Evolutionary conservation across 805 yeast genomes (phyloP).

Genomic region (Henningerozyma blattae): DNA sequence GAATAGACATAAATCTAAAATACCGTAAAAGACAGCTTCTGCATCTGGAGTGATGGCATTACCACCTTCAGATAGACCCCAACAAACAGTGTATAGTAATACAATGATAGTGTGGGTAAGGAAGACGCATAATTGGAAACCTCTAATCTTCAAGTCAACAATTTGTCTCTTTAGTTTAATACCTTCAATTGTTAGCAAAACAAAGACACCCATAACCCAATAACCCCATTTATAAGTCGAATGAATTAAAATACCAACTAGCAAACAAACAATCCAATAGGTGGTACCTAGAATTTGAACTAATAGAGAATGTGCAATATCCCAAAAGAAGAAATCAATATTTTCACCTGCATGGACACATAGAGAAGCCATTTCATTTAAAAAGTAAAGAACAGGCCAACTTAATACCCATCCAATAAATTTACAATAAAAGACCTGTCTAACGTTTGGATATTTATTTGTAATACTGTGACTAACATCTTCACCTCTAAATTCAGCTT

Average conservation of each 20-base stretch:
- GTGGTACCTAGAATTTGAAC: conserved; percentile 33
- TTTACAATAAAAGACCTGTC: conserved; percentile 48
- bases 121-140: conserved; percentile 6
- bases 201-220: conserved; percentile 40
- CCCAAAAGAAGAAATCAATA: conserved; percentile 6
- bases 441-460: conserved; percentile 22
- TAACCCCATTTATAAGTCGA: conserved; percentile 61
- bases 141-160: conserved; percentile 7
- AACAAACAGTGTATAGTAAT: conserved; percentile 20
- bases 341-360: not conserved
- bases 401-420: conserved; percentile 49
- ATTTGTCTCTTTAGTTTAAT: conserved; percentile 23
- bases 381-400: conserved; percentile 3
- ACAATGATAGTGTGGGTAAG: conserved; percentile 25
- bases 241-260: conserved; percentile 43
- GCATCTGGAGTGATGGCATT: conserved; percentile 46
- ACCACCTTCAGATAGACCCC: conserved; percentile 43
- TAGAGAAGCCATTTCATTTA: not conserved
- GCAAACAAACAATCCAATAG: conserved; percentile 39
- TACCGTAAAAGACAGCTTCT: conserved; percentile 48
- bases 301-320: conserved; percentile 5
- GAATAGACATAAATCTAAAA: conserved; percentile 39
- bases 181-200: conserved; percentile 29
- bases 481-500: conserved; percentile 38
- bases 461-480: conserved; percentile 30